Percentiles rank a stretch among this genome's conserved stretches.
Conservation (phyloP, 106 monocot species). For the Triglochin maritima region DNA sequence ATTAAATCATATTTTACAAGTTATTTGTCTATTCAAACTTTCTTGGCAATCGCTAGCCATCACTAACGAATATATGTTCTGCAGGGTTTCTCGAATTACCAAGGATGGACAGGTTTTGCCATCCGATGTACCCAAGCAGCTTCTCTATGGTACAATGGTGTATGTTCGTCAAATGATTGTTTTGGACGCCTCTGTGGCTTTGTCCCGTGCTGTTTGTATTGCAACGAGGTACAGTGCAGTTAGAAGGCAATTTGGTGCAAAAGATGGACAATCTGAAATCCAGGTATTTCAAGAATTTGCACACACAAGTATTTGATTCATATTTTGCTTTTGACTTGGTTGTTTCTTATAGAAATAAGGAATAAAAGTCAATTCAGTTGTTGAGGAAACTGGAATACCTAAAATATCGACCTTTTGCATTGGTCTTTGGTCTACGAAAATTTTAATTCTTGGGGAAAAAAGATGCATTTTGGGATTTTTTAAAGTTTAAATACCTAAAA, state of each 20-base stretch:
- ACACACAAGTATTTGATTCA: not conserved
- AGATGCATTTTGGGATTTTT: too few species aligned
- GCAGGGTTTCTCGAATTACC: slow-evolving; percentile 80
- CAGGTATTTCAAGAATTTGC: slow-evolving; percentile 34
- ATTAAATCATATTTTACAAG: too few species aligned
- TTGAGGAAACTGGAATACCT: too few species aligned
- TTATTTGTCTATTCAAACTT: too few species aligned
- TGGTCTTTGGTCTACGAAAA: too few species aligned
- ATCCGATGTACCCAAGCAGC: slow-evolving; percentile 84
- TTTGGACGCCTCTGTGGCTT: slow-evolving; percentile 68
- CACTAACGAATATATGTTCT: not conserved
- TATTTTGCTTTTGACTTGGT: not conserved
- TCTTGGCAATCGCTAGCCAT: too few species aligned
- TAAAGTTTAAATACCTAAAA: too few species aligned
- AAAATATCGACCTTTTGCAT: too few species aligned
- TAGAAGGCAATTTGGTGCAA: slow-evolving; percentile 85
- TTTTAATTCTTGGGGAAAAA: too few species aligned
- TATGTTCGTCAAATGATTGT: slow-evolving; percentile 91
- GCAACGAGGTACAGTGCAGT: slow-evolving; percentile 86
- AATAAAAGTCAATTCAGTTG: too few species aligned
- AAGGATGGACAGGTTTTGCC: slow-evolving; percentile 73
- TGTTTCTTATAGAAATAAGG: not conserved
- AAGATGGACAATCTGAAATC: slow-evolving; percentile 65
- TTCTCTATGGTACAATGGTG: slow-evolving; percentile 94
- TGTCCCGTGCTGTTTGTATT: slow-evolving; percentile 90